Conservation (phyloP, 805 yeast species). For the Suhomyces xylopsoci region DNA sequence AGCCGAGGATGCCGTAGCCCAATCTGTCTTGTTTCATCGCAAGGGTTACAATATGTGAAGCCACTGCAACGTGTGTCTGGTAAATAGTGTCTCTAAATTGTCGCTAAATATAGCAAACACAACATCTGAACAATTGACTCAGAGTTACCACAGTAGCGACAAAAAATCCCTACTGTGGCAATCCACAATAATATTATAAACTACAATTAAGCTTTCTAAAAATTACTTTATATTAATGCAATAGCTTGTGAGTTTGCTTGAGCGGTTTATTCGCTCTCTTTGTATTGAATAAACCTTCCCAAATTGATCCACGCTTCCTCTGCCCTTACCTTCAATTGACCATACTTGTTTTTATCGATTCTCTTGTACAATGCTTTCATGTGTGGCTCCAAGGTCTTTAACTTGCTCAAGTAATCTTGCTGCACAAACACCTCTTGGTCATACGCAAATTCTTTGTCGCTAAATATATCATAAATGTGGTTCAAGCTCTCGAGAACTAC, state of each 20-base stretch:
- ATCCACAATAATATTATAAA: too few species aligned
- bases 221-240: background rate
- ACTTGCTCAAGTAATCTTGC: conserved; percentile 41
- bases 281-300: conserved; percentile 75
- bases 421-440: conserved; percentile 66
- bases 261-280: conserved; percentile 44
- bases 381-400: conserved; percentile 44
- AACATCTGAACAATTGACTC: background rate
- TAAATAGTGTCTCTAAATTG: too few species aligned
- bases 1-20: too few species aligned
- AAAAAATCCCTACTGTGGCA: background rate
- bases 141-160: too few species aligned
- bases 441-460: conserved; percentile 65
- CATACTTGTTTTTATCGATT: conserved; percentile 62
- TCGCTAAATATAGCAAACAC: too few species aligned
- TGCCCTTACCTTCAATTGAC: conserved; percentile 56
- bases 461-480: conserved; percentile 72
- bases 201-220: conserved; percentile 3
- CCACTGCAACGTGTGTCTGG: too few species aligned
- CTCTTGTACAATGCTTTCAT: conserved; percentile 54
- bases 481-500: conserved; percentile 60
- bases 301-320: conserved; percentile 67
- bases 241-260: too few species aligned
- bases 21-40: too few species aligned
- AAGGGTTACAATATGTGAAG: too few species aligned